Evolutionary conservation across 441 rosid species (phyloP).

Genomic region (Breynia disticha): DNA sequence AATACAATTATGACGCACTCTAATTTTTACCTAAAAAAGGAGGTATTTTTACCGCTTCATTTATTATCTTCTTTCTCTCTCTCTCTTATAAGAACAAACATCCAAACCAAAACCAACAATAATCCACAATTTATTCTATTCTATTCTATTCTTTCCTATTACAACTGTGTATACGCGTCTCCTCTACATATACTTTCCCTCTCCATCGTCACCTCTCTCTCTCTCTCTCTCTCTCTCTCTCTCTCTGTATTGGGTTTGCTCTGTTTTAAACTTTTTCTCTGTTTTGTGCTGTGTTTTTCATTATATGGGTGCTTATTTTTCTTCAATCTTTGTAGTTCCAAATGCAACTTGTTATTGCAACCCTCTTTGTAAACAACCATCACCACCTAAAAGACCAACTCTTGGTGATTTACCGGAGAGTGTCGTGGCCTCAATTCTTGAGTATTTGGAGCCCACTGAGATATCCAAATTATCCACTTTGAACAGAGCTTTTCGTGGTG

Average conservation of each 20-base stretch:
- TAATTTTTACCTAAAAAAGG: no score
- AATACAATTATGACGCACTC: no score
- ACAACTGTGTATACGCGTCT: conserved; percentile 15
- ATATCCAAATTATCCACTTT: conserved; percentile 47
- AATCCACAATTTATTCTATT: neutral
- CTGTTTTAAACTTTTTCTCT: neutral
- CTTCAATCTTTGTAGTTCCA: conserved; percentile 26
- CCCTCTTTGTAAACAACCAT: conserved; percentile 9
- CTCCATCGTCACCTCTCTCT: neutral
- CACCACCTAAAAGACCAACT: conserved; percentile 17
- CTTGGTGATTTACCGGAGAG: conserved; percentile 79
- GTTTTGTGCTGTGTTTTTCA: neutral
- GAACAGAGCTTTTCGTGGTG: conserved; percentile 54
- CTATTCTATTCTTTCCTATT: neutral
- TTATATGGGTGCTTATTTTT: conserved; percentile 54
- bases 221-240: conserved; percentile 2
- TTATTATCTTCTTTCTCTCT: neutral
- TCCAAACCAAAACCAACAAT: conserved; percentile 5
- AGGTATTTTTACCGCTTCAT: neutral
- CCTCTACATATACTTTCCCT: conserved; percentile 10
- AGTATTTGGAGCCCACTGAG: conserved; percentile 61
- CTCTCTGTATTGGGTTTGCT: neutral
- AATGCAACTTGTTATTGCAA: conserved; percentile 9
- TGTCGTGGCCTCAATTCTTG: conserved; percentile 63
- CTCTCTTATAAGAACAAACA: conserved; percentile 10